Conservation (phyloP, 495 filamentous ascomycete genomes). For the Penicillium subrubescens region DNA sequence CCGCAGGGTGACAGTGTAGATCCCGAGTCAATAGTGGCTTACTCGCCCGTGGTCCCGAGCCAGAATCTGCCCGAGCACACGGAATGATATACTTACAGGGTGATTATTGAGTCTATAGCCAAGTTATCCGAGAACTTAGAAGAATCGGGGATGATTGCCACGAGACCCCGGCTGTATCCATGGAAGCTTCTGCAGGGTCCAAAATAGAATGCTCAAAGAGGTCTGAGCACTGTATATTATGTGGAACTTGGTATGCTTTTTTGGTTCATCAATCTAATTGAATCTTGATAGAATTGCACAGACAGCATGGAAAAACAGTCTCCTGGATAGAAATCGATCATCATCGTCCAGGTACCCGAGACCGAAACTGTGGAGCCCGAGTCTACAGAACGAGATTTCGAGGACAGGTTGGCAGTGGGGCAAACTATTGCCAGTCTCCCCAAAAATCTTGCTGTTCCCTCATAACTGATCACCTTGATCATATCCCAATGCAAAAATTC, state of each 20-base stretch:
- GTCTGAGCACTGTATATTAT: not conserved
- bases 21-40: not conserved
- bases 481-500: not conserved
- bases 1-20: constrained; percentile 7
- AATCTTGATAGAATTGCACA: not conserved
- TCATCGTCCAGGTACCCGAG: not conserved
- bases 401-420: not conserved
- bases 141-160: not conserved
- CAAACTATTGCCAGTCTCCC: not conserved
- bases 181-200: not conserved
- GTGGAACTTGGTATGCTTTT: not conserved
- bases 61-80: not conserved
- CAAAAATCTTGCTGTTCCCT: not conserved
- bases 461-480: not conserved
- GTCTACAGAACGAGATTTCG: not conserved
- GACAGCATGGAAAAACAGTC: not conserved
- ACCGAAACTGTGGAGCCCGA: not conserved
- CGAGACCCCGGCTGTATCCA: not conserved
- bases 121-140: not conserved
- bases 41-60: not conserved
- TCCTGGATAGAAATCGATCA: not conserved
- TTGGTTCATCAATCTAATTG: too few species aligned
- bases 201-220: not conserved
- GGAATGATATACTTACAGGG: not conserved
- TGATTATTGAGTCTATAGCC: not conserved